Percentiles rank a stretch among this genome's conserved stretches.
These are phyloP conservation scores for Talaromyces adpressus DNA, from an alignment of 495 filamentous ascomycete genomes.

Conservation along the genomic window DNA sequence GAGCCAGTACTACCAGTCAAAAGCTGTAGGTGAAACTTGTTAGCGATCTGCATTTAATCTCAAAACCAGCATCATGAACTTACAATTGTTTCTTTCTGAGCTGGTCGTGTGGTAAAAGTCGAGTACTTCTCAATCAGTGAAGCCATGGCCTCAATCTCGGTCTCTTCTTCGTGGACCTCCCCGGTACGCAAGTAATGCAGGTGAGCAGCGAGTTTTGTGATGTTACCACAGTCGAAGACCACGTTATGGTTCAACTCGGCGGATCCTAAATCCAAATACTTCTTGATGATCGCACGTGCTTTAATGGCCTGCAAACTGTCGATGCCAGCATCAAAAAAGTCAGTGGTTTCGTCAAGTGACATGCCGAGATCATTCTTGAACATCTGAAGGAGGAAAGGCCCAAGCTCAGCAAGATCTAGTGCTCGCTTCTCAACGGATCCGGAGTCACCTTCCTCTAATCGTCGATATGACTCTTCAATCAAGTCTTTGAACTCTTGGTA, in stretches of 20 bases:
- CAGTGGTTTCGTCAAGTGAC: not conserved
- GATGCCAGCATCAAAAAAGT: not conserved
- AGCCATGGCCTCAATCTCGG: not conserved
- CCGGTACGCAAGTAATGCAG: not conserved
- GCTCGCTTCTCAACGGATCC: not conserved
- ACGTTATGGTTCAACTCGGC: not conserved
- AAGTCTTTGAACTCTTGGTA: slow-evolving; percentile 41
- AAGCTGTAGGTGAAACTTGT: not conserved
- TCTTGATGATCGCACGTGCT: not conserved
- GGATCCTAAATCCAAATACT: not conserved
- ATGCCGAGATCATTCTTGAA: not conserved
- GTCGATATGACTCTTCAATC: slow-evolving; percentile 41
- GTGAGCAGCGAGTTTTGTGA: not conserved
- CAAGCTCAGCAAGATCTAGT: not conserved
- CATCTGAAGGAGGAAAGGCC: not conserved
- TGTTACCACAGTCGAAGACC: not conserved
- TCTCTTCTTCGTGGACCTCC: not conserved
- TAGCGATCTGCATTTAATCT: too few relatives aligned
- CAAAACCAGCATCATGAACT: too few relatives aligned
- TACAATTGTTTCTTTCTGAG: not conserved
- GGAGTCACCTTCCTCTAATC: slow-evolving; percentile 14
- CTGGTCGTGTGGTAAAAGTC: not conserved
- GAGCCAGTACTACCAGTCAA: not conserved
- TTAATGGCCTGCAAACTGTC: not conserved
- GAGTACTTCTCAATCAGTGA: not conserved